phyloP scores from a whole-genome alignment of 305 asterid genomes.

The Solanum hybrid region DNA sequence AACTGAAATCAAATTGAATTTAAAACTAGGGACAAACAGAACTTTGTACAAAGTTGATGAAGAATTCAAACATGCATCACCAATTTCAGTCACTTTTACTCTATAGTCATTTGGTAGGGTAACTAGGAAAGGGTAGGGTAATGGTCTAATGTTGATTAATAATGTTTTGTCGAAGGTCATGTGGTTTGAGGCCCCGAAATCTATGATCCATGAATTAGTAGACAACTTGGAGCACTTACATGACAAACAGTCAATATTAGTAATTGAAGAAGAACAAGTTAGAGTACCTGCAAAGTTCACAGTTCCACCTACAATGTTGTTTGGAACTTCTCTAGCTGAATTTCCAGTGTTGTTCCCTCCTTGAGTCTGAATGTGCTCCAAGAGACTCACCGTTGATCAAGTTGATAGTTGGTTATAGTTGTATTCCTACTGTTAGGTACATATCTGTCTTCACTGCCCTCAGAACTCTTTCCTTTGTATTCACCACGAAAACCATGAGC shows the following conservation, averaged over 20 bases:
- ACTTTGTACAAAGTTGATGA: not conserved
- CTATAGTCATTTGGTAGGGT: not conserved
- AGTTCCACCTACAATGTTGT: not conserved
- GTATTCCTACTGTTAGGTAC: not conserved
- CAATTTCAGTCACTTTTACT: not conserved
- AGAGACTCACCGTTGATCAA: not conserved
- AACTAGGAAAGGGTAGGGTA: not conserved
- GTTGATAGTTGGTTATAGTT: not conserved
- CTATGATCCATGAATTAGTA: not conserved
- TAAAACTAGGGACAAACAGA: not conserved
- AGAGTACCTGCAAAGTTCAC: too few relatives aligned
- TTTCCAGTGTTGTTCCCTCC: not conserved
- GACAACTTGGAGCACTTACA: not conserved
- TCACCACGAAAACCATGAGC: not conserved
- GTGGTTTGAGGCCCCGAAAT: not conserved
- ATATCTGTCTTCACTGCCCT: not conserved
- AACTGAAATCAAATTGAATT: not conserved
- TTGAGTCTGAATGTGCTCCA: not conserved
- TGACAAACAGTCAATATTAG: not conserved
- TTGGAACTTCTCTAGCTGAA: not conserved
- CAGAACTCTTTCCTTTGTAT: not conserved
- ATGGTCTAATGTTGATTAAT: not conserved
- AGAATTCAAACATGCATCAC: not conserved
- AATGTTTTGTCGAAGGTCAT: not conserved
- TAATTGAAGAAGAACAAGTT: not conserved